Percentiles rank a stretch among this genome's conserved stretches.
Conservation (phyloP, 2,329 filamentous ascomycete genomes). For the Aspergillus felis region DNA sequence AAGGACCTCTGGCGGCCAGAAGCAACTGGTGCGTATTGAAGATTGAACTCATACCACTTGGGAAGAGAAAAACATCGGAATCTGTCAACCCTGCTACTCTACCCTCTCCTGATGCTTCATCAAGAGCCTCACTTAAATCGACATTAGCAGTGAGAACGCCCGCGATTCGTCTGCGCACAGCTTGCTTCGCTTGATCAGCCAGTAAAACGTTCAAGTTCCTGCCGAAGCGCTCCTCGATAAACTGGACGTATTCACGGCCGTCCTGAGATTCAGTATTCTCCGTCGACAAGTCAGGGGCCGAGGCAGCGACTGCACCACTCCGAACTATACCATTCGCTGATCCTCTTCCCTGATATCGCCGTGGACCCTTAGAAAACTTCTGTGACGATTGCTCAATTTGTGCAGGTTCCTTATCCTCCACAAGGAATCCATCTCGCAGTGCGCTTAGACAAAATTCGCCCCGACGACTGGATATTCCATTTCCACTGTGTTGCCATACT, state of each 20-base stretch:
- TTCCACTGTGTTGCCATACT: conserved; percentile 96
- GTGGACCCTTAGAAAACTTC: conserved; percentile 64
- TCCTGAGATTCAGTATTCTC: conserved; percentile 31
- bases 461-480: conserved; percentile 84
- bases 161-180: conserved; percentile 81
- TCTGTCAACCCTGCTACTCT: conserved; percentile 62
- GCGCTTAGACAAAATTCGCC: conserved; percentile 83
- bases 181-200: conserved; percentile 76
- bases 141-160: conserved; percentile 73
- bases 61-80: conserved; percentile 83
- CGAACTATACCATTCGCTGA: conserved; percentile 45
- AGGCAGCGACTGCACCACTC: conserved; percentile 32
- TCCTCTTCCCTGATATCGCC: conserved; percentile 67
- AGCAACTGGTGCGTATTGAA: conserved; percentile 80
- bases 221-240: conserved; percentile 91
- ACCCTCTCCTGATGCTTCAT: conserved; percentile 33
- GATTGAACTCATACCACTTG: conserved; percentile 91
- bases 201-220: conserved; percentile 80
- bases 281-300: conserved; percentile 29
- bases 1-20: conserved; percentile 57
- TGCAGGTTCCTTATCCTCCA: conserved; percentile 42
- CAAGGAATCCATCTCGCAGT: conserved; percentile 65
- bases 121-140: conserved; percentile 59
- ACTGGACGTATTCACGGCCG: conserved; percentile 67
- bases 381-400: conserved; percentile 20